Conservation (phyloP, 2,329 filamentous ascomycete species). For the Xylariomycetidae sp. region DNA sequence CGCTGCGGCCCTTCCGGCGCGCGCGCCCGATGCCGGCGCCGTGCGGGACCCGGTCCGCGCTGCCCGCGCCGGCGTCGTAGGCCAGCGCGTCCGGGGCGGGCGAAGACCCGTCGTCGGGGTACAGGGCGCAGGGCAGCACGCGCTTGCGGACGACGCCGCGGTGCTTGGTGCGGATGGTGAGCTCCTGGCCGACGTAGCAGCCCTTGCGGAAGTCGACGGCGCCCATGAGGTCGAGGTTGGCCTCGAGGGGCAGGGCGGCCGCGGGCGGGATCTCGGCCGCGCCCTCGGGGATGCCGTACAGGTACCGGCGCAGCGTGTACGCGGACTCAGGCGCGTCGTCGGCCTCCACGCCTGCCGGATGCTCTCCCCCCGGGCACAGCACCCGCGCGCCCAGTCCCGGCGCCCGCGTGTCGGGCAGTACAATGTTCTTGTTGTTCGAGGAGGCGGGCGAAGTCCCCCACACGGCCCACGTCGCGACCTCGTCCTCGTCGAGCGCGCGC, state of each 20-base stretch:
- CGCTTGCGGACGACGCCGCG: conserved; percentile 90
- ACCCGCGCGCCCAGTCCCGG: conserved; percentile 51
- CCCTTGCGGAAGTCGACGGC: conserved; percentile 93
- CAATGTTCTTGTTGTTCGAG: conserved; percentile 19
- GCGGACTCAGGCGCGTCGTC: conserved; percentile 44
- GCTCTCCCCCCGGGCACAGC: conserved; percentile 28
- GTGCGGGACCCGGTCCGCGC: conserved; percentile 19
- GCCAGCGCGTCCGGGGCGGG: conserved; percentile 34
- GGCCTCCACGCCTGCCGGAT: conserved; percentile 20
- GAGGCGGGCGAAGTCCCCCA: conserved; percentile 13
- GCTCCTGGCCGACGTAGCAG: conserved; percentile 93
- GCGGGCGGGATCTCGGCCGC: conserved; percentile 69
- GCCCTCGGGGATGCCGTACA: conserved; percentile 79
- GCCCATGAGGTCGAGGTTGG: conserved; percentile 78
- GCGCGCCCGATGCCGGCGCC: conserved; percentile 37
- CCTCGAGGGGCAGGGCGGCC: conserved; percentile 75
- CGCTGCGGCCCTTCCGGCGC: conserved; percentile 58
- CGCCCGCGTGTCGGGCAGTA: conserved; percentile 46
- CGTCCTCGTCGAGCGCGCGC: conserved; percentile 56
- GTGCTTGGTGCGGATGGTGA: conserved; percentile 93
- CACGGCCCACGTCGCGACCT: conserved; percentile 60
- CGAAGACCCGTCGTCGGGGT: conserved; percentile 39
- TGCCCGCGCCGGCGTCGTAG: conserved; percentile 32
- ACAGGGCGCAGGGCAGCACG: conserved; percentile 74
- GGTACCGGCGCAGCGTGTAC: conserved; percentile 72